Evolutionary conservation across 1,284 basidiomycete species (phyloP).

Genomic region (Porodaedalea pini): DNA sequence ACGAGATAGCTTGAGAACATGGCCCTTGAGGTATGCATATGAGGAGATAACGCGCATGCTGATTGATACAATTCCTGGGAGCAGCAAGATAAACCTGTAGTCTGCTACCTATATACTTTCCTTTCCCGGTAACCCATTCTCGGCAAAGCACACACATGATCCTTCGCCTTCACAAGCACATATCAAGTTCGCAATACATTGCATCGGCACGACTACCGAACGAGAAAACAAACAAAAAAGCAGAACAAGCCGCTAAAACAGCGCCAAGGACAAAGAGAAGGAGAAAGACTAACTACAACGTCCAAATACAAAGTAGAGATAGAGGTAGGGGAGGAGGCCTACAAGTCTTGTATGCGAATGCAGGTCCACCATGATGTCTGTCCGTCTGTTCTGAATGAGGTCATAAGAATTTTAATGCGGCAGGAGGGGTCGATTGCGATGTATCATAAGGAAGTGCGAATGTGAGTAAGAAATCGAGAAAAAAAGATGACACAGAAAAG

Average conservation of each 20-base stretch:
- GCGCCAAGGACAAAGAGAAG: neutral
- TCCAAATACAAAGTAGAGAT: neutral
- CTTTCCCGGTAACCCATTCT: neutral
- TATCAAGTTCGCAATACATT: too few species aligned
- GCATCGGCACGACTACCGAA: neutral
- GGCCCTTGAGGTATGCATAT: conserved; percentile 5
- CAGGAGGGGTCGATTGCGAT: neutral
- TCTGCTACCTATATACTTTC: neutral
- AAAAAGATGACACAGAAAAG: neutral
- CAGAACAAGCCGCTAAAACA: neutral
- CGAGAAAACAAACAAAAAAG: neutral
- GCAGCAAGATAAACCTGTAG: too few species aligned
- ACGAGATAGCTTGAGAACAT: conserved; percentile 1
- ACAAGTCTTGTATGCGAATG: neutral
- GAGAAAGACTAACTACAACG: conserved; percentile 2
- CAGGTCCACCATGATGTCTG: neutral
- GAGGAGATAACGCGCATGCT: neutral
- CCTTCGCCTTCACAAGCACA: too few species aligned
- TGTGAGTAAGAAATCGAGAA: neutral
- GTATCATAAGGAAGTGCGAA: neutral
- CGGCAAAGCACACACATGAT: too few species aligned
- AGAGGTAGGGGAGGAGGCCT: neutral
- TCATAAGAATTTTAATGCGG: neutral
- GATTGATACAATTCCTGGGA: neutral
- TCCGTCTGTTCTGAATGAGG: neutral